Percentiles rank a stretch among this genome's conserved stretches.
Conservation (phyloP, 2,329 filamentous ascomycete genomes). For the Cladosporium oxysporum region DNA sequence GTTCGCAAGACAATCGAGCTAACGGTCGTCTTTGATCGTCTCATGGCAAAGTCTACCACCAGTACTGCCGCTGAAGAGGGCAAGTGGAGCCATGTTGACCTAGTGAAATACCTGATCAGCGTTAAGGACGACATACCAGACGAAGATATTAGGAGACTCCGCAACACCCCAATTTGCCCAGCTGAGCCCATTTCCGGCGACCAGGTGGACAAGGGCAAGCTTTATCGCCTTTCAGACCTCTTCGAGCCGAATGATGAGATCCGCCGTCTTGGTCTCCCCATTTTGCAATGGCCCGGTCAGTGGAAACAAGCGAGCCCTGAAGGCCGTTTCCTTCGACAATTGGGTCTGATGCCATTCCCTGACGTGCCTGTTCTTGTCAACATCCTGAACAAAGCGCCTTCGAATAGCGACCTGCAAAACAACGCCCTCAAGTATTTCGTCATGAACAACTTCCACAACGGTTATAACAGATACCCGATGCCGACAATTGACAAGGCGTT, state of each 20-base stretch:
- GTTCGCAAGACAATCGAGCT: constrained; percentile 95
- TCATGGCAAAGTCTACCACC: constrained; percentile 63
- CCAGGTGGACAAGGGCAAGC: constrained; percentile 32
- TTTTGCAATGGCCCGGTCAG: constrained; percentile 80
- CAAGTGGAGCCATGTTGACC: constrained; percentile 87
- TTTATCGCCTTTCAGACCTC: constrained; percentile 75
- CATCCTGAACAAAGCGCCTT: constrained; percentile 69
- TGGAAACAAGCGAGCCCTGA: constrained; percentile 69
- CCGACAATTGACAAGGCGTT: constrained; percentile 47
- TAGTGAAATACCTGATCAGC: constrained; percentile 91
- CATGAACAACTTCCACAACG: constrained; percentile 73
- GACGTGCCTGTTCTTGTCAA: constrained; percentile 72
- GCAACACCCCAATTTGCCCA: constrained; percentile 77
- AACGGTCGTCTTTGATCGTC: constrained; percentile 85
- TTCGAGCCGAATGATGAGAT: constrained; percentile 76
- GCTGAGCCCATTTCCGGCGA: constrained; percentile 61
- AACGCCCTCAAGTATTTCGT: constrained; percentile 81
- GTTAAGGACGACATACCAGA: constrained; percentile 85
- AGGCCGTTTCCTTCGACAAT: constrained; percentile 68
- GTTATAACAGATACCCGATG: constrained; percentile 68
- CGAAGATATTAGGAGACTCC: constrained; percentile 77
- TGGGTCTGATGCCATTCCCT: constrained; percentile 75
- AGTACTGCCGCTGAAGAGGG: constrained; percentile 51
- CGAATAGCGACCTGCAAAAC: constrained; percentile 60
- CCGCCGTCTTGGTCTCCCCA: constrained; percentile 68